These are phyloP conservation scores for Kwoniella botswanensis DNA, from an alignment of 768 basidiomycete genomes.

Conservation along the genomic window DNA sequence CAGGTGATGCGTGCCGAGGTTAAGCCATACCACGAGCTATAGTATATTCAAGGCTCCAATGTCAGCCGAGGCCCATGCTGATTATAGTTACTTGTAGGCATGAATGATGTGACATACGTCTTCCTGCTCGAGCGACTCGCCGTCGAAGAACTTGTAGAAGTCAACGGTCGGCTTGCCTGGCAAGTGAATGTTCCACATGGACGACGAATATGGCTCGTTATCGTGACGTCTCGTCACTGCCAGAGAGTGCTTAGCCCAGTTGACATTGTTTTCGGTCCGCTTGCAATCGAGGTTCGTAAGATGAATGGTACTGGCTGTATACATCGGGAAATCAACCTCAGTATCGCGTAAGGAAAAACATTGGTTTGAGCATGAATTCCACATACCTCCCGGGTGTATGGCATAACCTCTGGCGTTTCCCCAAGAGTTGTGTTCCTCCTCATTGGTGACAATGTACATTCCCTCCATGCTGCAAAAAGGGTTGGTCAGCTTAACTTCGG, in stretches of 20 bases:
- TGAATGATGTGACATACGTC: conserved; percentile 55
- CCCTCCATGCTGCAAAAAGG: conserved; percentile 61
- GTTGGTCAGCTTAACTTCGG: conserved; percentile 1
- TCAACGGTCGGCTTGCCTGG: conserved; percentile 60
- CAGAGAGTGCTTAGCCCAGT: conserved; percentile 71
- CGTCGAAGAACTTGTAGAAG: conserved; percentile 64
- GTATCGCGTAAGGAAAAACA: neutral
- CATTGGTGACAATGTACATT: conserved; percentile 66
- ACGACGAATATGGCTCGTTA: conserved; percentile 66
- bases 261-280: conserved; percentile 67
- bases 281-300: conserved; percentile 65
- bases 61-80: neutral
- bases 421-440: conserved; percentile 66
- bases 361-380: neutral
- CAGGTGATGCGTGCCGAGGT: conserved; percentile 71
- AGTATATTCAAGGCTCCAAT: neutral
- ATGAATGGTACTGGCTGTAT: conserved; percentile 60
- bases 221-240: conserved; percentile 69
- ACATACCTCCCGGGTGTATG: conserved; percentile 64
- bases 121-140: conserved; percentile 68
- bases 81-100: neutral
- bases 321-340: neutral
- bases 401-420: conserved; percentile 67
- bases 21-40: conserved; percentile 68
- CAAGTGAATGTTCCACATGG: conserved; percentile 70